Base-by-base conservation (phyloP, 2,329 filamentous ascomycete species). In the Phialocephala sp. region DNA sequence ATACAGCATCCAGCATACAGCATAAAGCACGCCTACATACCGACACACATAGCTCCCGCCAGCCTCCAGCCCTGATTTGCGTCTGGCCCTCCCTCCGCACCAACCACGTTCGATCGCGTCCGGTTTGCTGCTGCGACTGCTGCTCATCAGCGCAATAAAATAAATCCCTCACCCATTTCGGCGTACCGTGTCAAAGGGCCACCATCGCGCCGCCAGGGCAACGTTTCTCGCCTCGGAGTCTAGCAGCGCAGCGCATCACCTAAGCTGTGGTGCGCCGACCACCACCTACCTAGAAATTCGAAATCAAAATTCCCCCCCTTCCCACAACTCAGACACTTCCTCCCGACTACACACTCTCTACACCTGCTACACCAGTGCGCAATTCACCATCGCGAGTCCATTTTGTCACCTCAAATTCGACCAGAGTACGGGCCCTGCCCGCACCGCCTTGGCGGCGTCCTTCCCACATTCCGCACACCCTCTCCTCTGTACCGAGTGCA, bases 371-470 rank as follows among this genome's bases (percentile, higher is more conserved):
- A 24, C 22, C 43, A 52, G 24, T n/a, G 39, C 20, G 5, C 43
- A 43, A 37, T 37, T 60, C 50, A 54, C 50, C 27, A 35, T 32
- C 50, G 50, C 24, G 8, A 4, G 22, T 32, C 50, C 41, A 47
- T 50, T 36, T 32, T 37, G 41, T 43, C 11, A 45, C 39, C n/a
- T 20, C 2, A 60, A 57, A 60, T n/a, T 36, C 22, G 14, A 50
- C 22, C 50, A 70, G 63, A 69, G 57, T 45, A 64, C 69, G 71
- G 70, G 71, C 70, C 67, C 67, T 69, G 71, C 68, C 70, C 69
- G 62, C 70, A 70, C 69, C 67, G 68, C 69, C 63, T 59, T 58
- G 66, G 68, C 68, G 67, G 70, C 64, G 47, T 45, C 45, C 63
- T 61, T 52, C 37, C 37, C 60, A 37, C 56, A 59, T 67, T 60